A percentile compares a stretch with the other conserved stretches of the same genome.
Conservation (phyloP, 805 yeast genomes). For the Sugiyamaella americana region DNA sequence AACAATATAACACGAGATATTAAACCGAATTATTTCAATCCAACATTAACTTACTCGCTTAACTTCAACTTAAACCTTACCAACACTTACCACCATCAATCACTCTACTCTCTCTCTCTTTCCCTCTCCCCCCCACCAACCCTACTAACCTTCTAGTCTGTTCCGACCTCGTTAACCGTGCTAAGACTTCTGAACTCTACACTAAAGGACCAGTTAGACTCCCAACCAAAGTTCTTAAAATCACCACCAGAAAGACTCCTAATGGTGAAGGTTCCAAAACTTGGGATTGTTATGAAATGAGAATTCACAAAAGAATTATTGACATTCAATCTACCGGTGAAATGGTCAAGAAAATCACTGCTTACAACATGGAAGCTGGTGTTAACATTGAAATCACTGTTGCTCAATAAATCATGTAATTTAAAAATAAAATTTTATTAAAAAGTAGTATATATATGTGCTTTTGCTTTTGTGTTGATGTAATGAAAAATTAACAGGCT, state of each 20-base stretch:
- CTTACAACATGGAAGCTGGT: conserved; percentile 98
- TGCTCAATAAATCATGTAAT: conserved; percentile 27
- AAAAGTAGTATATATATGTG: background rate
- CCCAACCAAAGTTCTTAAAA: conserved; percentile 97
- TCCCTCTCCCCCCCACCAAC: too few species aligned
- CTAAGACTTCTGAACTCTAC: conserved; percentile 71
- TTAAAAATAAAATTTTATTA: background rate
- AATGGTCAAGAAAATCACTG: conserved; percentile 90
- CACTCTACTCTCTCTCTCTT: too few species aligned
- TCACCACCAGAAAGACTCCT: conserved; percentile 99
- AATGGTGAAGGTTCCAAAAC: conserved; percentile 99
- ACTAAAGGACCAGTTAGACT: conserved; percentile 99
- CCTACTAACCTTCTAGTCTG: too few species aligned
- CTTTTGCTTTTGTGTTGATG: background rate
- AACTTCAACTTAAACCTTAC: too few species aligned
- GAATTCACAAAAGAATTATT: conserved; percentile 99
- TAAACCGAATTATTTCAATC: too few species aligned
- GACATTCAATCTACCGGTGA: conserved; percentile 96
- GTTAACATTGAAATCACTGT: conserved; percentile 66
- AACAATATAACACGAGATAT: too few species aligned
- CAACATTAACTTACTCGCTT: too few species aligned
- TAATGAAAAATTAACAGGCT: background rate
- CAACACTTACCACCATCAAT: too few species aligned
- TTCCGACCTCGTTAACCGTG: conserved; percentile 81
- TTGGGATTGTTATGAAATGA: conserved; percentile 99